A percentile compares a stretch with the other conserved stretches of the same genome.
Evolutionary conservation across 2,329 filamentous ascomycete genomes (phyloP).

Genomic region (Coniella lustricola): DNA sequence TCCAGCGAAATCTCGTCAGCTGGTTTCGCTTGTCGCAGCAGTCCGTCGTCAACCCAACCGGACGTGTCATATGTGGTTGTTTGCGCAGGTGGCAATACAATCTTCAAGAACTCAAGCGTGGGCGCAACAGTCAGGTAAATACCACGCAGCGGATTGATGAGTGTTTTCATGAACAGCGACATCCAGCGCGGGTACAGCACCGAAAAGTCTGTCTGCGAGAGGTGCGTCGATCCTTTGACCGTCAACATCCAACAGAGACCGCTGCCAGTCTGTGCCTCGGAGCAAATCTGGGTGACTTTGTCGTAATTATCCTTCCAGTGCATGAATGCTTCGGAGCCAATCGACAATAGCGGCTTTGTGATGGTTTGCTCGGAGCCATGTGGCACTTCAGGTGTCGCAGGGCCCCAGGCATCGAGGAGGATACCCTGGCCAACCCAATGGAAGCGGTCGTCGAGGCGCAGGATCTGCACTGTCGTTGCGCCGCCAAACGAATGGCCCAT

Average conservation of each 20-base stretch:
- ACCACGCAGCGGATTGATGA: constrained; percentile 55
- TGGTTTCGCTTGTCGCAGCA: constrained; percentile 37
- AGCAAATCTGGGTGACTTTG: constrained; percentile 47
- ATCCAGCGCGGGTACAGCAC: constrained; percentile 55
- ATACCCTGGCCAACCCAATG: constrained; percentile 55
- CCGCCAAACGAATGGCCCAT: constrained; percentile 63
- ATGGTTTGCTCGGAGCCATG: constrained; percentile 32
- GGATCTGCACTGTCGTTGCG: constrained; percentile 54
- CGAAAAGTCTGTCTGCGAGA: constrained; percentile 61
- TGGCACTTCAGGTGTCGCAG: constrained; percentile 38
- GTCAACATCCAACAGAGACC: constrained; percentile 44
- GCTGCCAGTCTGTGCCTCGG: constrained; percentile 44
- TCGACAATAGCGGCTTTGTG: constrained; percentile 50
- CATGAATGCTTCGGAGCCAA: constrained; percentile 64
- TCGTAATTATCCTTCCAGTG: constrained; percentile 61
- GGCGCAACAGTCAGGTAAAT: constrained; percentile 57
- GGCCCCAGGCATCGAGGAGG: constrained; percentile 59
- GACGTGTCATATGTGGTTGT: constrained; percentile 36
- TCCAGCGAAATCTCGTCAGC: constrained; percentile 41
- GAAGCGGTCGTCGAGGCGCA: constrained; percentile 47
- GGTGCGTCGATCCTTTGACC: constrained; percentile 54
- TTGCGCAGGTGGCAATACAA: constrained; percentile 41
- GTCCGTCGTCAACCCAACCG: constrained; percentile 44
- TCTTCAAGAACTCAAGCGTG: constrained; percentile 54
- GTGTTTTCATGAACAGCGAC: constrained; percentile 53